Percentiles rank a stretch among this genome's conserved stretches.
Conservation (phyloP, 768 basidiomycete species). For the Stropharia rugosoannulata region DNA sequence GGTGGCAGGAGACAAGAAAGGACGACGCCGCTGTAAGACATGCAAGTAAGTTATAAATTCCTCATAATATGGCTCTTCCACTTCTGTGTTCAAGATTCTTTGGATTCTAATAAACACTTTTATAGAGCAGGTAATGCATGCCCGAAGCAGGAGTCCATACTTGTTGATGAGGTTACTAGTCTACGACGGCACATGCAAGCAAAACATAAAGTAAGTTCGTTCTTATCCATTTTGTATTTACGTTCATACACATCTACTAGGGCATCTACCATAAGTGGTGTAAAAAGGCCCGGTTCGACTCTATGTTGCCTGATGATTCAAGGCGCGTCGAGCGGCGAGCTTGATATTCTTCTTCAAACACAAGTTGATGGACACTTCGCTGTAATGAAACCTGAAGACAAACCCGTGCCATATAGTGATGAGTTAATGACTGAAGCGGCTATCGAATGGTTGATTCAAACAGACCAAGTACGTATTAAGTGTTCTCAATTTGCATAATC, state of each 20-base stretch:
- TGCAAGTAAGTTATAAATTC: background rate
- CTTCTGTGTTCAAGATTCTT: too few species aligned
- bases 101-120: too few species aligned
- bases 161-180: slow-evolving; percentile 10
- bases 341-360: background rate
- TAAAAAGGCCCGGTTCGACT: background rate
- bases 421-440: slow-evolving; percentile 3
- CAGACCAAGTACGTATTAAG: slow-evolving; percentile 6
- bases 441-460: slow-evolving; percentile 11
- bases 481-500: background rate
- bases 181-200: slow-evolving; percentile 7
- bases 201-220: background rate
- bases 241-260: background rate
- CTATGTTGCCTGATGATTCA: slow-evolving; percentile 9
- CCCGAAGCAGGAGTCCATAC: background rate
- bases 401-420: background rate
- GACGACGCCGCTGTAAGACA: background rate
- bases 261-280: slow-evolving; percentile 4
- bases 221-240: background rate
- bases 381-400: background rate
- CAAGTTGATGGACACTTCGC: background rate
- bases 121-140: too few species aligned
- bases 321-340: background rate
- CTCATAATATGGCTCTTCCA: too few species aligned
- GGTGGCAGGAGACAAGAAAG: slow-evolving; percentile 1